Evolutionary conservation across 2,329 filamentous ascomycete genomes (phyloP), one percentile per base, ranked within the genome.

Genomic region (Hymenoscyphus occultus): DNA sequence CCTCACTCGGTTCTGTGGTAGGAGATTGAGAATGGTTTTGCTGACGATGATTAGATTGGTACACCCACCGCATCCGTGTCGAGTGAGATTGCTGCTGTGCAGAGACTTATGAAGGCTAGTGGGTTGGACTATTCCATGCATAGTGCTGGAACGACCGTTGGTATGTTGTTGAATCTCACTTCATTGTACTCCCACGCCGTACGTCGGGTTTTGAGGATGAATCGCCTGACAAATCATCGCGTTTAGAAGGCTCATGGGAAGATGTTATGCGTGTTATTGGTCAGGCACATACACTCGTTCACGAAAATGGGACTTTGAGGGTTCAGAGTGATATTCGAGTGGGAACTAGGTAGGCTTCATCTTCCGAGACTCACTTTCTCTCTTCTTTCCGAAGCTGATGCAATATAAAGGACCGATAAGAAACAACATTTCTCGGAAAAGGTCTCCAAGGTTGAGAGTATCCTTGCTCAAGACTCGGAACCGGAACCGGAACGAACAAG

Each of bases 261-360:
- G 86, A 90, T 39, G 93, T 96, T 65, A 93, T 96, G 84, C 82
- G 81, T 64, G 83, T 93, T 35, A 90, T 96, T 70, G 93, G 93
- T n/a, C 91, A 94, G 79, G 91, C 91, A 3, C 93, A 96, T 79
- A 84, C 84, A 0, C 80, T 92, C 58, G 85, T 96, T 28, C 93
- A 96, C 75, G 79, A 86, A 66, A 84, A 86, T 66, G 92, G 92
- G n/a, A 85, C 92, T 40, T 82, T 90, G 66, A 83, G 95, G 63
- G 90, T 98, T 51, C 94, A 98, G 81, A 91, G 88, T 35, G 93
- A 94, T 75, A 93, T 98, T 80, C 83, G 94, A 13, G 88, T 93
- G 56, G 94, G 94, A 0, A 90, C 90, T 35, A 87, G 90, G 89
- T 72, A 64, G 10, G 35, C 45, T 12, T 14, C 19, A 1, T 54